Percentiles rank a stretch among this genome's conserved stretches.
Evolutionary conservation across 495 filamentous ascomycete species (phyloP).

Genomic region (Copromyces sp.): DNA sequence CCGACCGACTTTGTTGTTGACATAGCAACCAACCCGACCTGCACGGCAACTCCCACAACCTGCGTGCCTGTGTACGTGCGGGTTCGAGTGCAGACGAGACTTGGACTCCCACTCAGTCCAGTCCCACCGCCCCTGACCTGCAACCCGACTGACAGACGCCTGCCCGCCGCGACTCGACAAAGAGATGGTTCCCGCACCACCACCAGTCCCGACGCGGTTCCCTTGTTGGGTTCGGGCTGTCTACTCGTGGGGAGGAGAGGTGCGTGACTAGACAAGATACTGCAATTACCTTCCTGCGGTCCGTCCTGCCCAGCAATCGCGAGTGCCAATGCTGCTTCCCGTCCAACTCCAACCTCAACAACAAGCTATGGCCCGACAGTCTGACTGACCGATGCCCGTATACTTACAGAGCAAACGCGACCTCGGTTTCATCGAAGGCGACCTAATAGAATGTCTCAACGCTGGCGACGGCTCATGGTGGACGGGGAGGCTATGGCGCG

Average conservation of each 20-base stretch:
- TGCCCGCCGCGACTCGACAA: background rate
- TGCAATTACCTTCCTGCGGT: background rate
- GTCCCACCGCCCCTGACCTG: background rate
- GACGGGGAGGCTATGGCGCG: conserved; percentile 82
- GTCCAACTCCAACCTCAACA: background rate
- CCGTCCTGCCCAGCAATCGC: conserved; percentile 1
- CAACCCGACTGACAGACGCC: background rate
- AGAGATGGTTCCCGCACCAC: conserved; percentile 44
- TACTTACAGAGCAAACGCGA: conserved; percentile 65
- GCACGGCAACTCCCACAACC: background rate
- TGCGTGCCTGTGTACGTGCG: background rate
- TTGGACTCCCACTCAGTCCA: background rate
- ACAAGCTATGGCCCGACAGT: background rate
- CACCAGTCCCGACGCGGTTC: conserved; percentile 68
- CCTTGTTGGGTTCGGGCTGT: conserved; percentile 94
- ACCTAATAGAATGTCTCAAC: conserved; percentile 95
- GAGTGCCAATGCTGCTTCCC: conserved; percentile 2
- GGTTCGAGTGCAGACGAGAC: background rate
- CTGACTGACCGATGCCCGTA: conserved; percentile 2
- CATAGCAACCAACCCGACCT: background rate
- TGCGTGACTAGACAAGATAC: conserved; percentile 24
- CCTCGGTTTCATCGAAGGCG: conserved; percentile 92
- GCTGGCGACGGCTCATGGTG: conserved; percentile 97
- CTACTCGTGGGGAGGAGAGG: conserved; percentile 96
- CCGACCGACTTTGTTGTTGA: background rate